Conservation (phyloP, 1,284 basidiomycete species). For the Leccinum griseonigrum region DNA sequence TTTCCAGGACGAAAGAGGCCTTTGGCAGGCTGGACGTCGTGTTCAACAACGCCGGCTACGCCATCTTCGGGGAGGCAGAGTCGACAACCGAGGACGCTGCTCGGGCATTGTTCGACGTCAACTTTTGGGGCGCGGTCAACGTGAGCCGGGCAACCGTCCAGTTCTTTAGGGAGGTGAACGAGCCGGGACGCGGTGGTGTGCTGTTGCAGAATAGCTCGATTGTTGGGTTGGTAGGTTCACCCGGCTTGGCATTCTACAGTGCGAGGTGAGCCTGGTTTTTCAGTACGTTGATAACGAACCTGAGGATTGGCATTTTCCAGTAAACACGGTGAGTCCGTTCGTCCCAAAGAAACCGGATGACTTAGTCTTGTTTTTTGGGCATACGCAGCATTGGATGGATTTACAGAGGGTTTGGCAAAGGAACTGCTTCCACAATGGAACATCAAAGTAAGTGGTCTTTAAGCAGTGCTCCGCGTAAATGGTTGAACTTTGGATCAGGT, state of each 20-base stretch:
- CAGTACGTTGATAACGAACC: not conserved
- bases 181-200: conserved; percentile 7
- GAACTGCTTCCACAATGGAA: conserved; percentile 25
- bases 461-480: not conserved
- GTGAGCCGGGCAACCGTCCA: conserved; percentile 13
- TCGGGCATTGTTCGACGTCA: conserved; percentile 19
- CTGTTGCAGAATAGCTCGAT: conserved; percentile 7
- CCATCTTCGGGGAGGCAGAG: conserved; percentile 15
- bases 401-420: conserved; percentile 14
- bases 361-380: not conserved
- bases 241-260: not conserved
- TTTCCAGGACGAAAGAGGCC: conserved; percentile 3
- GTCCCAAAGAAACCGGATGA: not conserved
- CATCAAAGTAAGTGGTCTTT: conserved; percentile 15
- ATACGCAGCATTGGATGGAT: conserved; percentile 17
- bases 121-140: conserved; percentile 21
- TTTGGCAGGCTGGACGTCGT: conserved; percentile 14
- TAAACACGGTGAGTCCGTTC: conserved; percentile 6
- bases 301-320: not conserved
- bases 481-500: conserved; percentile 3
- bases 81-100: conserved; percentile 1
- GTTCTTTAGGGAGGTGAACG: conserved; percentile 23
- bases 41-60: conserved; percentile 16
- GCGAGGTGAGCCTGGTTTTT: not conserved
- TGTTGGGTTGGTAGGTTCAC: not conserved